Base-by-base conservation (phyloP, 441 rosid species). In the Omphalea diandra region DNA sequence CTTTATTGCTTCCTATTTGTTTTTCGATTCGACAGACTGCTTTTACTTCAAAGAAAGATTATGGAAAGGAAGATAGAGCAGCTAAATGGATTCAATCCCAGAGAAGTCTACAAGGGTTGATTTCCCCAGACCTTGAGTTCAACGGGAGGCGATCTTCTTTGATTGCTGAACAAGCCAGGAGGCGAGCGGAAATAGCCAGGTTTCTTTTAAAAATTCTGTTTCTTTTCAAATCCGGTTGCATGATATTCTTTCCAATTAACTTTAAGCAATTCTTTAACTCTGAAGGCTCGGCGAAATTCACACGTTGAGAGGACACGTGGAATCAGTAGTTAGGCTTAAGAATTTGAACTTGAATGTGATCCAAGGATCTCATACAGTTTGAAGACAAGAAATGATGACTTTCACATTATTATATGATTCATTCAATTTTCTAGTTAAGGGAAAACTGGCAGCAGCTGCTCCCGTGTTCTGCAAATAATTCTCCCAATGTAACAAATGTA, bases 111-210 rank as follows among this genome's bases (percentile, higher is more conserved):
- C 90, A 88, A 68, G 91, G 94, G 22, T 66, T 90, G 78, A 33
- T 73, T 71, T 82, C 82, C 44, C 75, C 83, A 66, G 89, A 92
- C 72, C 68, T 74, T 54, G 96, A 86, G 66, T 80, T 84, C 74
- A 73, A 83, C 52, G 93, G 90, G 32, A 84, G 82, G 46, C 66
- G 69, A 40, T 77, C 92, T 61, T 83, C 97, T 72, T 73, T 87
- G 86, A 88, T 95, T n/a, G 92, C 97, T 65, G 96, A 89, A 75
- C 95, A 95, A 74, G 96, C 99, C 46, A 84, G 79, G 77, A 78
- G 95, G 46, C 96, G 98, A 26, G 99, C 96, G 43, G 98, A 95
- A 83, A 90, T 89, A 20, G 97, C 97, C 72, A 94, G 99, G 96
- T 85, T n/a, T 77, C 64, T 40, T 15, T 20, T 26, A 3, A 20